These are phyloP conservation scores for Monosporozyma aerobia DNA, from an alignment of 805 yeast species.

Conservation along the genomic window DNA sequence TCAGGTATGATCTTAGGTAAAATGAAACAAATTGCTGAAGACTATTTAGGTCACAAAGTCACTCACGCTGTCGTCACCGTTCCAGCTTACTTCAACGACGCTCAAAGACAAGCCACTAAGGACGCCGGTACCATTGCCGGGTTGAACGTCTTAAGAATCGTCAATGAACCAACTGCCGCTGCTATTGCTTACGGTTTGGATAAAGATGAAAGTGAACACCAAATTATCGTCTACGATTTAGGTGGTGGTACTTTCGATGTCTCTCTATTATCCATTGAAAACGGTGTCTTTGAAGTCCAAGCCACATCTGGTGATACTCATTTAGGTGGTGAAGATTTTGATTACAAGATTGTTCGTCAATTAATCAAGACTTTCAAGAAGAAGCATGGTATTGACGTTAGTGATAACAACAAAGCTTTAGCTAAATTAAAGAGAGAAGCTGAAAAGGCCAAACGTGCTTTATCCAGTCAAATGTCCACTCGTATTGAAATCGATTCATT, in stretches of 20 bases:
- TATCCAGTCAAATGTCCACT: slow-evolving; percentile 91
- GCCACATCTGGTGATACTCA: slow-evolving; percentile 96
- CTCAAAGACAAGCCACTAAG: slow-evolving; percentile 90
- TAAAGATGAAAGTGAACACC: slow-evolving; percentile 72
- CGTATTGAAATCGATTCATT: slow-evolving; percentile 94
- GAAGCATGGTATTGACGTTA: slow-evolving; percentile 79
- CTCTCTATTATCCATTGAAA: slow-evolving; percentile 76
- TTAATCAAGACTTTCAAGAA: slow-evolving; percentile 83
- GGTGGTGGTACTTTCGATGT: slow-evolving; percentile 99
- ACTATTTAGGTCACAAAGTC: slow-evolving; percentile 73
- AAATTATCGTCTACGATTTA: slow-evolving; percentile 84
- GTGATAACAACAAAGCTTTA: slow-evolving; percentile 74
- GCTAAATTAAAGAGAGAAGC: slow-evolving; percentile 95
- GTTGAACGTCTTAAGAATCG: slow-evolving; percentile 77
- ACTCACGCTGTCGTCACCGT: slow-evolving; percentile 89
- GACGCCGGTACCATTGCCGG: slow-evolving; percentile 93
- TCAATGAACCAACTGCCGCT: slow-evolving; percentile 94
- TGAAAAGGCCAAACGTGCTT: slow-evolving; percentile 95
- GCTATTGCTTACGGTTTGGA: slow-evolving; percentile 95
- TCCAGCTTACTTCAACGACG: slow-evolving; percentile 89
- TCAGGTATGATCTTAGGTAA: slow-evolving; percentile 86
- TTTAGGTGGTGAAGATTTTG: slow-evolving; percentile 96
- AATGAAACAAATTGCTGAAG: slow-evolving; percentile 91
- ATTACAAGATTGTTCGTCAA: slow-evolving; percentile 79
- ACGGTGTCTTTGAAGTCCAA: slow-evolving; percentile 86